These are phyloP conservation scores for Nemania sp. DNA, from an alignment of 2,329 filamentous ascomycete genomes.

Conservation along the genomic window DNA sequence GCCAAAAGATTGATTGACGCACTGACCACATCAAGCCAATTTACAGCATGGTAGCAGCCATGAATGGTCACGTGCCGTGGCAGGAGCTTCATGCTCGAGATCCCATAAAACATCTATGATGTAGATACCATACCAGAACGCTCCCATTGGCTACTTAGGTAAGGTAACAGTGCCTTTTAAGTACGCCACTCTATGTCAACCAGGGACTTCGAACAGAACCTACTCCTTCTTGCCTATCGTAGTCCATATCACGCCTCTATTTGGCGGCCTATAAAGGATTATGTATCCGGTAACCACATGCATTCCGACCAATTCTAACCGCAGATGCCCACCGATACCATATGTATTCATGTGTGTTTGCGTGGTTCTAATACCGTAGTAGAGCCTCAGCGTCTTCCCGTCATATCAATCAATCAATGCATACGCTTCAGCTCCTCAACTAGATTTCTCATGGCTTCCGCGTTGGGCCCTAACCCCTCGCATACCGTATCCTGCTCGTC, in stretches of 20 bases:
- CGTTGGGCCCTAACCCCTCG: slow-evolving; percentile 60
- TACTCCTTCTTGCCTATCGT: no score
- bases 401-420: slow-evolving; percentile 50
- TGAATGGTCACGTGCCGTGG: slow-evolving; percentile 12
- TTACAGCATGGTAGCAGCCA: not conserved
- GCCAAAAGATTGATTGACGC: slow-evolving; percentile 31
- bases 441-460: slow-evolving; percentile 65
- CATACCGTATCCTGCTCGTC: slow-evolving; percentile 58
- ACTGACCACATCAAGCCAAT: not conserved
- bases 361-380: not conserved
- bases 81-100: no score
- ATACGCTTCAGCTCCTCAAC: slow-evolving; percentile 67
- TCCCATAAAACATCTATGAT: no score
- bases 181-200: no score
- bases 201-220: no score
- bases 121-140: no score
- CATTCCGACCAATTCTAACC: not conserved
- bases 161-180: no score
- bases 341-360: not conserved
- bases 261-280: no score
- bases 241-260: no score
- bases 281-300: not conserved
- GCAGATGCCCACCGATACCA: not conserved
- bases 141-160: no score
- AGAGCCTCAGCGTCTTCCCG: not conserved